Percentiles rank a stretch among this genome's conserved stretches.
These are phyloP conservation scores for Vitis hybrid DNA, from an alignment of 177 flowering plant genomes.

Conservation along the genomic window DNA sequence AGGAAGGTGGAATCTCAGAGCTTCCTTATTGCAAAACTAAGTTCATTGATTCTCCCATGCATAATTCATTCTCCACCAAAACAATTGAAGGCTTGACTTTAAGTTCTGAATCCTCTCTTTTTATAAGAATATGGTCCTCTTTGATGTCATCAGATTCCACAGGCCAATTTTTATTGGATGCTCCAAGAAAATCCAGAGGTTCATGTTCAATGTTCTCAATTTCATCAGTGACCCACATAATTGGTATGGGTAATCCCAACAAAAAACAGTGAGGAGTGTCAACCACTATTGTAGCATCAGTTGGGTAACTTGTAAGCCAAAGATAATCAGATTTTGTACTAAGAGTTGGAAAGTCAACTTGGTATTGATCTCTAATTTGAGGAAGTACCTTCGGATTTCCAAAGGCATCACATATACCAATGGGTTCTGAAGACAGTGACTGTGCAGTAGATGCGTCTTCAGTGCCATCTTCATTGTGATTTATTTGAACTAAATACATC, in stretches of 20 bases:
- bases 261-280: constrained; percentile 8
- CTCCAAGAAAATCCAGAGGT: background rate
- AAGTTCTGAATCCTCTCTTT: no score
- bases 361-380: constrained; percentile 49
- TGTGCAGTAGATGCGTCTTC: constrained; percentile 26
- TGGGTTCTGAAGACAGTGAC: constrained; percentile 19
- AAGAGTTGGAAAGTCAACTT: constrained; percentile 46
- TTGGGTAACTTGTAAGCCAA: constrained; percentile 1
- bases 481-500: constrained; percentile 36
- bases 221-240: constrained; percentile 29
- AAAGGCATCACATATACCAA: constrained; percentile 23
- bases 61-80: background rate
- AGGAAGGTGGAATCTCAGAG: no score
- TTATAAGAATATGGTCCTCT: no score
- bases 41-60: no score
- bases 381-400: constrained; percentile 42
- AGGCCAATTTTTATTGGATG: background rate
- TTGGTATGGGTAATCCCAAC: constrained; percentile 37
- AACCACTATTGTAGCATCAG: constrained; percentile 7
- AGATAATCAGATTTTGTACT: constrained; percentile 14
- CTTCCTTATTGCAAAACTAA: no score
- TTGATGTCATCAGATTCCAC: no score
- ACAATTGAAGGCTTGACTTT: no score
- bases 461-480: constrained; percentile 16
- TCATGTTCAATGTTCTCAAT: constrained; percentile 16